These are phyloP conservation scores for Podila horticola DNA, from an alignment of 192 early-diverging fungal species.

Conservation along the genomic window DNA sequence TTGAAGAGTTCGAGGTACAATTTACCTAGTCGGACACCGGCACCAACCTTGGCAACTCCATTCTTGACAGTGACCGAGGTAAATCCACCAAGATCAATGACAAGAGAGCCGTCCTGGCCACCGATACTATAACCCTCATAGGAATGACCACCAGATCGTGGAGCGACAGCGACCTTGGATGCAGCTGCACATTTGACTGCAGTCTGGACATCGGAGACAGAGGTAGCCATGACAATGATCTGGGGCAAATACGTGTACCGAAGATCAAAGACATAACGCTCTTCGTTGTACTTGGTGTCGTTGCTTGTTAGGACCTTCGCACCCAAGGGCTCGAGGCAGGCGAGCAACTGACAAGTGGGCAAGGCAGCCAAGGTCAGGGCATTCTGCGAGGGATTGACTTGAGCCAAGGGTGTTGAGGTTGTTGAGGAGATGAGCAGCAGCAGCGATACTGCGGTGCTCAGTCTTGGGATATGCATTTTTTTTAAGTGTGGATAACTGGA, in stretches of 20 bases:
- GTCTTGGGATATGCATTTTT: too few relatives aligned
- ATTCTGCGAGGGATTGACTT: too few relatives aligned
- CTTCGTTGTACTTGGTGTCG: too few relatives aligned
- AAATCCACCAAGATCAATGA: slow-evolving; percentile 59
- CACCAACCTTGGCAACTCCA: slow-evolving; percentile 47
- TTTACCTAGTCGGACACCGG: slow-evolving; percentile 63
- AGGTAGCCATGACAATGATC: slow-evolving; percentile 25
- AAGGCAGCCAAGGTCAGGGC: too few relatives aligned
- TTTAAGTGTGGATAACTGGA: too few relatives aligned
- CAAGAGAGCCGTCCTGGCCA: slow-evolving; percentile 56
- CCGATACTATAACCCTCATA: slow-evolving; percentile 64
- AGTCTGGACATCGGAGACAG: slow-evolving; percentile 23
- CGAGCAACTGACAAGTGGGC: too few relatives aligned
- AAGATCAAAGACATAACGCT: too few relatives aligned
- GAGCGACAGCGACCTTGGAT: slow-evolving; percentile 38
- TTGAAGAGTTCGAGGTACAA: slow-evolving; percentile 54
- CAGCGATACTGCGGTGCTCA: too few relatives aligned
- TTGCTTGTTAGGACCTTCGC: too few relatives aligned
- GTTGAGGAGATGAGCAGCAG: too few relatives aligned
- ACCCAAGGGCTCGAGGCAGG: too few relatives aligned
- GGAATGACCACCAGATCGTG: slow-evolving; percentile 64
- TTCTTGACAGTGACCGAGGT: neutral
- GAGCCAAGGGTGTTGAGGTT: too few relatives aligned
- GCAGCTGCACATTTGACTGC: slow-evolving; percentile 51
- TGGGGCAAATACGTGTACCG: slow-evolving; percentile 5